Percentiles rank a stretch among this genome's conserved stretches.
These are phyloP conservation scores for Globisporangium nunn DNA, from an alignment of 352 stramenopile species.

Conservation along the genomic window DNA sequence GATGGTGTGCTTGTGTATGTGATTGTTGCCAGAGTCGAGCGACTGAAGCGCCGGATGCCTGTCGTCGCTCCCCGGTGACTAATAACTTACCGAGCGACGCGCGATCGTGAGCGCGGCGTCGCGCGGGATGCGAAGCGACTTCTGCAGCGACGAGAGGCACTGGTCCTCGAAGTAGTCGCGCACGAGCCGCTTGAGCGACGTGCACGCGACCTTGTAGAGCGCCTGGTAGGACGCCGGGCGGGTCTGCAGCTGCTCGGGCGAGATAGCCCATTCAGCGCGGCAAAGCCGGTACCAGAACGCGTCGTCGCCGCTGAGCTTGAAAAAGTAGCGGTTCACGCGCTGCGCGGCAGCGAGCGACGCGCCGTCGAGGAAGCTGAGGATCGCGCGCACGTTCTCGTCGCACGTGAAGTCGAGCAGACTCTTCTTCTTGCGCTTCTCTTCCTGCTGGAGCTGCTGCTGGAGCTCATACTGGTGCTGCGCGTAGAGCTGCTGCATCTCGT, in stretches of 20 bases:
- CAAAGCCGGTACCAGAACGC: constrained; percentile 62
- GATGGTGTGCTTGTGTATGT: not conserved
- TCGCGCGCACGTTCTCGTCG: constrained; percentile 57
- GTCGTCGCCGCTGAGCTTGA: constrained; percentile 45
- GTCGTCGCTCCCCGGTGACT: too few species aligned
- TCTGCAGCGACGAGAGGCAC: constrained; percentile 62
- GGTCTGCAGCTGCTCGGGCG: constrained; percentile 51
- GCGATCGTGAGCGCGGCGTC: constrained; percentile 53
- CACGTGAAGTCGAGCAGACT: constrained; percentile 64
- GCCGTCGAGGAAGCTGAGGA: constrained; percentile 69
- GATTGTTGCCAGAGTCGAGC: too few species aligned
- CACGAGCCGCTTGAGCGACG: constrained; percentile 67
- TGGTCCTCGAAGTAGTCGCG: constrained; percentile 78
- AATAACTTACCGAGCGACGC: constrained; percentile 8
- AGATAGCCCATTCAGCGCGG: constrained; percentile 64
- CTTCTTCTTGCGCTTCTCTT: constrained; percentile 7
- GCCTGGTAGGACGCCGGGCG: constrained; percentile 57
- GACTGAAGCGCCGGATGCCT: not conserved
- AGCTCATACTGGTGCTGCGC: constrained; percentile 3
- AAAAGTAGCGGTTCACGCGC: constrained; percentile 53
- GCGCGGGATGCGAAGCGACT: constrained; percentile 58
- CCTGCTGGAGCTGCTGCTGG: not conserved
- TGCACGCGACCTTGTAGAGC: constrained; percentile 70
- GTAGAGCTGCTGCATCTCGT: constrained; percentile 27
- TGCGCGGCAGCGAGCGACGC: constrained; percentile 48